Conservation (phyloP, 768 basidiomycete species). For the Lentinula lateritia region DNA sequence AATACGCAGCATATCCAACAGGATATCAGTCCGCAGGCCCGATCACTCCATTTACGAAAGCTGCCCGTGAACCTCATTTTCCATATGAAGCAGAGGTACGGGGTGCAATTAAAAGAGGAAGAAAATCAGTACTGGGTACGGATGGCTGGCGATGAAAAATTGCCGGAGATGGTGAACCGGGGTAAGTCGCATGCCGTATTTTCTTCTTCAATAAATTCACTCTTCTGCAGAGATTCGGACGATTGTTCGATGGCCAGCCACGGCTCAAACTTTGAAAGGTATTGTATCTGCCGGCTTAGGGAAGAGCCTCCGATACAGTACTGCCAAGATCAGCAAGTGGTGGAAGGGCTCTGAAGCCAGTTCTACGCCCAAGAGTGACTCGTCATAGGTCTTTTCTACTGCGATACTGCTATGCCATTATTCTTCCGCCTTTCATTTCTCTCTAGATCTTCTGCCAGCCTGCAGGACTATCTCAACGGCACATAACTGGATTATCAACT, state of each 20-base stretch:
- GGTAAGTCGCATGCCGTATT: conserved; percentile 34
- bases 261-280: conserved; percentile 82
- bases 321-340: conserved; percentile 84
- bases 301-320: conserved; percentile 72
- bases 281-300: conserved; percentile 74
- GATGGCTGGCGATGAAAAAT: conserved; percentile 67
- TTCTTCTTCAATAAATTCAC: not conserved
- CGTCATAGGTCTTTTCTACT: not conserved
- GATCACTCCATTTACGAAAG: conserved; percentile 71
- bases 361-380: not conserved
- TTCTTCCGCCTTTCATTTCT: not conserved
- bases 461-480: not conserved
- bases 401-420: not conserved
- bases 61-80: conserved; percentile 65
- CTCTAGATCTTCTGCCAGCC: not conserved
- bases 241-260: conserved; percentile 81
- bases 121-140: conserved; percentile 70
- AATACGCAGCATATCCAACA: conserved; percentile 57
- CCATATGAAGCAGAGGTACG: conserved; percentile 48
- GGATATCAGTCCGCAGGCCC: conserved; percentile 62
- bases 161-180: conserved; percentile 57
- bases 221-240: conserved; percentile 54
- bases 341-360: conserved; percentile 38
- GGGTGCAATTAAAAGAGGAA: conserved; percentile 46
- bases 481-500: not conserved